Conservation (phyloP, 495 filamentous ascomycete genomes). For the Aspergillus olivimuriae region DNA sequence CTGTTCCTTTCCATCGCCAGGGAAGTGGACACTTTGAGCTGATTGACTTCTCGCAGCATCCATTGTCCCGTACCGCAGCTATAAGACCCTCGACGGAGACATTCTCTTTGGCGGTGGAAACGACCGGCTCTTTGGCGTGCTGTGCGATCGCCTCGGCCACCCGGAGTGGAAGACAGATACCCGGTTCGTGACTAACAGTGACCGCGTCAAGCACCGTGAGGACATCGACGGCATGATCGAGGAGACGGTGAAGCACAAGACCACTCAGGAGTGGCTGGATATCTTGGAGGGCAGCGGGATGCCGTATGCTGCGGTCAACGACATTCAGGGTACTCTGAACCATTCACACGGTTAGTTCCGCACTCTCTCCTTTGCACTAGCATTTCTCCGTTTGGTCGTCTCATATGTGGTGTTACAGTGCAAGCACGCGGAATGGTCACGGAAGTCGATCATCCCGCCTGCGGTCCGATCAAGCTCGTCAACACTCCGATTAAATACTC, state of each 20-base stretch:
- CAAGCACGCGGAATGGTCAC: conserved; percentile 81
- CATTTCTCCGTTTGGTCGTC: background rate
- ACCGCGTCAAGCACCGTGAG: conserved; percentile 70
- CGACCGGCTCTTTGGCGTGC: conserved; percentile 79
- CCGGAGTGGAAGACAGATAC: conserved; percentile 74
- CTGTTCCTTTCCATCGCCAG: background rate
- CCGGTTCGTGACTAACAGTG: conserved; percentile 73
- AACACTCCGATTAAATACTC: conserved; percentile 98
- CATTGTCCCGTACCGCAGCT: conserved; percentile 91
- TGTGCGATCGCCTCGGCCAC: conserved; percentile 71
- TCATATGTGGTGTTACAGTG: conserved; percentile 38
- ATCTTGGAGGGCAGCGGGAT: conserved; percentile 84
- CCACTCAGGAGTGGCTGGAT: conserved; percentile 83
- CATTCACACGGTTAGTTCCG: conserved; percentile 64
- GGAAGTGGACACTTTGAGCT: background rate
- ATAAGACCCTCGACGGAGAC: conserved; percentile 88
- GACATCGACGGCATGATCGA: conserved; percentile 75
- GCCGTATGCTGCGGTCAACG: conserved; percentile 94
- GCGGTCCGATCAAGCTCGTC: conserved; percentile 81
- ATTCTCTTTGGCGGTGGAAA: conserved; percentile 92
- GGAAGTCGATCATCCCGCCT: conserved; percentile 73
- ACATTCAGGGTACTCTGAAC: conserved; percentile 74
- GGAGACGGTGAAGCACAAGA: conserved; percentile 64
- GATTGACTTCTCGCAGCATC: conserved; percentile 53
- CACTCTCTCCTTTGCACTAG: background rate